A percentile compares a stretch with the other conserved stretches of the same genome.
Evolutionary conservation across 805 yeast species (phyloP).

Genomic region (Nakazawaea siamensis): DNA sequence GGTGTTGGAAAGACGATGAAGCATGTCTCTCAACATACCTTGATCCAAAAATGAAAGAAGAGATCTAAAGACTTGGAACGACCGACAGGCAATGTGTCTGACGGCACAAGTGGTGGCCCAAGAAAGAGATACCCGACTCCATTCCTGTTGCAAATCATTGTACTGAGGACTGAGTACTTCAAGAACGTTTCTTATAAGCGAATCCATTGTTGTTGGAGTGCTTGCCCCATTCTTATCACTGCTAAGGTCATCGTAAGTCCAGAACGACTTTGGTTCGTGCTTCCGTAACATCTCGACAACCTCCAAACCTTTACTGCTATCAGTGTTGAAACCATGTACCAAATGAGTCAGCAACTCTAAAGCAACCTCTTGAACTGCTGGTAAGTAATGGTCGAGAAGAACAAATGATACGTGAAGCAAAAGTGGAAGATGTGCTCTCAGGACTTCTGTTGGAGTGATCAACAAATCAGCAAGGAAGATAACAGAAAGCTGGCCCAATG

Average conservation of each 20-base stretch:
- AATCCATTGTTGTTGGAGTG: conserved; percentile 82
- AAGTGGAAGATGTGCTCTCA: conserved; percentile 55
- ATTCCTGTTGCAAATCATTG: conserved; percentile 58
- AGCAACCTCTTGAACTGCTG: conserved; percentile 80
- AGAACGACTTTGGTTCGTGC: conserved; percentile 44
- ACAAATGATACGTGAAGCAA: conserved; percentile 75
- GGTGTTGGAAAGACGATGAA: conserved; percentile 87
- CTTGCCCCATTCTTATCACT: conserved; percentile 72
- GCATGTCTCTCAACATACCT: conserved; percentile 85
- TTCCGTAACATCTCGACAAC: conserved; percentile 51
- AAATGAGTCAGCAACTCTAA: conserved; percentile 65
- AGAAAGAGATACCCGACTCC: conserved; percentile 75
- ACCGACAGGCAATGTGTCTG: conserved; percentile 92
- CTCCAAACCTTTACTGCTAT: conserved; percentile 44
- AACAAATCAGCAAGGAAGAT: conserved; percentile 79
- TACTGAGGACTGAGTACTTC: conserved; percentile 41
- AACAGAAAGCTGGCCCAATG: conserved; percentile 80
- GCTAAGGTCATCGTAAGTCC: conserved; percentile 84
- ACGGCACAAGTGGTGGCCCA: conserved; percentile 99
- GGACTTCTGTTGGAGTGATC: conserved; percentile 54
- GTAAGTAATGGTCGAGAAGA: conserved; percentile 79
- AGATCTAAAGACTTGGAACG: conserved; percentile 88
- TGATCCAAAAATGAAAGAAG: conserved; percentile 76
- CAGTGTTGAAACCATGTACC: conserved; percentile 53
- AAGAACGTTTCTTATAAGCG: conserved; percentile 54